These are phyloP conservation scores for Penicillium nucicola DNA, from an alignment of 495 filamentous ascomycete species.

Conservation along the genomic window DNA sequence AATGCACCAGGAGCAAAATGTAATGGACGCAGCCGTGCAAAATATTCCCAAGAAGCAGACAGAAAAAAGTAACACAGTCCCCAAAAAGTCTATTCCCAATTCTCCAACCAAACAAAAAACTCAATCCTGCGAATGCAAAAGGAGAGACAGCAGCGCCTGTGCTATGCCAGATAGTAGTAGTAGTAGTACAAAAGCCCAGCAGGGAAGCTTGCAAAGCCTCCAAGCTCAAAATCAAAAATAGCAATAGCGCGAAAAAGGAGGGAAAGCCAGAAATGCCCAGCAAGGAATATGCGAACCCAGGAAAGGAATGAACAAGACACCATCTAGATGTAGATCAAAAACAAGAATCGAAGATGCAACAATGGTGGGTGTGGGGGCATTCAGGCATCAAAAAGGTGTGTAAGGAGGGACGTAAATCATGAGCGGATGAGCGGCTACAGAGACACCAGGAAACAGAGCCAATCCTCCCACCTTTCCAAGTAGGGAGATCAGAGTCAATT, in stretches of 20 bases:
- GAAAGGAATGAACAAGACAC: conserved; percentile 41
- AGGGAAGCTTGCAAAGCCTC: conserved; percentile 2
- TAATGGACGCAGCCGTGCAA: conserved; percentile 13
- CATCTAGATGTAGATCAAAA: conserved; percentile 29
- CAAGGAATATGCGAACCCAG: conserved; percentile 30
- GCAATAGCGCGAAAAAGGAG: conserved; percentile 25
- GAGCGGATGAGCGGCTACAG: conserved; percentile 14
- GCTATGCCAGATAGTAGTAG: conserved; percentile 42
- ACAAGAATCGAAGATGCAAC: conserved; percentile 16
- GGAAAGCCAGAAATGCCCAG: conserved; percentile 39
- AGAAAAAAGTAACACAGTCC: not conserved
- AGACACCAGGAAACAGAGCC: not conserved
- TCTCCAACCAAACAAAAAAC: conserved; percentile 30
- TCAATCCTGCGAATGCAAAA: conserved; percentile 39
- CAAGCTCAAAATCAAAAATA: too few relatives aligned
- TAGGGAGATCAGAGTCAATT: not conserved
- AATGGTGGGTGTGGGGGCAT: conserved; percentile 26
- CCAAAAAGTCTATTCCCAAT: conserved; percentile 16
- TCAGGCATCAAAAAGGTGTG: conserved; percentile 29
- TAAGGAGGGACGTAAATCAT: conserved; percentile 46
- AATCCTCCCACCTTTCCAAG: not conserved
- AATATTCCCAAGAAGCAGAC: conserved; percentile 10
- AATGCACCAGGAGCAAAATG: not conserved
- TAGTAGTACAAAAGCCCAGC: conserved; percentile 39
- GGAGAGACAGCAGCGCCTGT: conserved; percentile 47